These are phyloP conservation scores for Cordyceps cateniannulata DNA, from an alignment of 2,329 filamentous ascomycete genomes.

Conservation along the genomic window DNA sequence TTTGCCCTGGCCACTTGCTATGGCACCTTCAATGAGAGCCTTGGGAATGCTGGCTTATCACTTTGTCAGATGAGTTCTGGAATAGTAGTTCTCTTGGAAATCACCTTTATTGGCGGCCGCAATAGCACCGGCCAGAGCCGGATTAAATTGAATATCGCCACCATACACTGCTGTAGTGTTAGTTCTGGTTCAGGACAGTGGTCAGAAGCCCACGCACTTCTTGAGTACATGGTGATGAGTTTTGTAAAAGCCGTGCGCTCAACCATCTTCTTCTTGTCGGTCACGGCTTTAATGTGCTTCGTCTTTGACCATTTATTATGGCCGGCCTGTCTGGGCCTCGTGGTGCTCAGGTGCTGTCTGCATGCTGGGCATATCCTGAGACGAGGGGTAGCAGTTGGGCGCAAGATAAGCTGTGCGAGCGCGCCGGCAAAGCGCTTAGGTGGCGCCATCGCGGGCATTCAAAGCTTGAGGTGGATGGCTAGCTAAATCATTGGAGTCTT, in stretches of 20 bases:
- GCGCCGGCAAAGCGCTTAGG: not conserved
- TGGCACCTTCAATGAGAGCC: conserved; percentile 72
- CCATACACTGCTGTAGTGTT: conserved; percentile 56
- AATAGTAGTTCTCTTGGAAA: not conserved
- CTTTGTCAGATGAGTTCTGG: not conserved
- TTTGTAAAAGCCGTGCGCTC: conserved; percentile 63
- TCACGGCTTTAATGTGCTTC: conserved; percentile 86
- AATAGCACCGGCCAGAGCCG: conserved; percentile 67
- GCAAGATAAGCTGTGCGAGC: not conserved
- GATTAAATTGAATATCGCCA: conserved; percentile 65
- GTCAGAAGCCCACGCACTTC: conserved; percentile 43
- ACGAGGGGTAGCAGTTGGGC: not conserved
- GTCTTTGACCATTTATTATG: conserved; percentile 97
- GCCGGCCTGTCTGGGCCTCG: conserved; percentile 48
- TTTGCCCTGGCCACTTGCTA: conserved; percentile 82
- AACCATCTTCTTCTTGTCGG: conserved; percentile 71
- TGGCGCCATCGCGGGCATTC: not conserved
- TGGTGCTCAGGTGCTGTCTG: conserved; percentile 42
- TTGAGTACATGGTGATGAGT: conserved; percentile 68
- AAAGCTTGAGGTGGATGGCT: too few relatives aligned
- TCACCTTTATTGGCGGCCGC: conserved; percentile 70
- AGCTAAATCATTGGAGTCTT: not conserved
- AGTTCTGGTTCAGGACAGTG: not conserved
- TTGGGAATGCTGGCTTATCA: conserved; percentile 69
- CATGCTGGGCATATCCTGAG: conserved; percentile 39